A percentile compares a stretch with the other conserved stretches of the same genome.
Conservation (phyloP, 1,139 yeast species). For the Magnusiomyces sp. region DNA sequence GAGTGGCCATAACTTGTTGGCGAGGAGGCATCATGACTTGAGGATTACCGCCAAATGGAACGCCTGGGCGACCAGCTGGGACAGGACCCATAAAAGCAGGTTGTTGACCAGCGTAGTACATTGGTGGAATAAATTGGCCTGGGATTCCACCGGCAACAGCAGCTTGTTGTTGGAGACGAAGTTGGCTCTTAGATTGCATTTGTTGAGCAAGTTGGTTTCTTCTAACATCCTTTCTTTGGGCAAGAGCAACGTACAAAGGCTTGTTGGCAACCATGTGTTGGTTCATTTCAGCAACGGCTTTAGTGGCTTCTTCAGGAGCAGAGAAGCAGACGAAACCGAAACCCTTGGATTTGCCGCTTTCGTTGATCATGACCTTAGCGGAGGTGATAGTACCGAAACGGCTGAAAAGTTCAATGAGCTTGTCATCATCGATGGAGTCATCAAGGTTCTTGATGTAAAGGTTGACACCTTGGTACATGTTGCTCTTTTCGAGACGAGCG, state of each 20-base stretch:
- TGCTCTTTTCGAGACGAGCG: slow-evolving; percentile 83
- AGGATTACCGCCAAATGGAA: slow-evolving; percentile 79
- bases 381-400: slow-evolving; percentile 94
- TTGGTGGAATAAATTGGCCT: slow-evolving; percentile 93
- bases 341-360: slow-evolving; percentile 91
- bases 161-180: slow-evolving; percentile 91
- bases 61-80: slow-evolving; percentile 70
- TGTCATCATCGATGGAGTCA: slow-evolving; percentile 85
- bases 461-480: slow-evolving; percentile 96
- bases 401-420: slow-evolving; percentile 83
- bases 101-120: slow-evolving; percentile 76
- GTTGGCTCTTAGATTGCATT: slow-evolving; percentile 95
- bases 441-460: slow-evolving; percentile 95
- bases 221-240: slow-evolving; percentile 98
- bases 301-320: slow-evolving; percentile 97
- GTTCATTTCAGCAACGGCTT: slow-evolving; percentile 98
- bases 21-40: slow-evolving; percentile 82
- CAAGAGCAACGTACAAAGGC: slow-evolving; percentile 97
- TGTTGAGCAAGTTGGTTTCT: slow-evolving; percentile 96
- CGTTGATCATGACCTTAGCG: slow-evolving; percentile 95
- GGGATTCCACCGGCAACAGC: slow-evolving; percentile 69
- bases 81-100: slow-evolving; percentile 64
- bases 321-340: slow-evolving; percentile 91
- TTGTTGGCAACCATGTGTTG: slow-evolving; percentile 93
- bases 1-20: slow-evolving; percentile 55